phyloP scores from a whole-genome alignment of 768 basidiomycete species.

The Pisolithus orientalis region DNA sequence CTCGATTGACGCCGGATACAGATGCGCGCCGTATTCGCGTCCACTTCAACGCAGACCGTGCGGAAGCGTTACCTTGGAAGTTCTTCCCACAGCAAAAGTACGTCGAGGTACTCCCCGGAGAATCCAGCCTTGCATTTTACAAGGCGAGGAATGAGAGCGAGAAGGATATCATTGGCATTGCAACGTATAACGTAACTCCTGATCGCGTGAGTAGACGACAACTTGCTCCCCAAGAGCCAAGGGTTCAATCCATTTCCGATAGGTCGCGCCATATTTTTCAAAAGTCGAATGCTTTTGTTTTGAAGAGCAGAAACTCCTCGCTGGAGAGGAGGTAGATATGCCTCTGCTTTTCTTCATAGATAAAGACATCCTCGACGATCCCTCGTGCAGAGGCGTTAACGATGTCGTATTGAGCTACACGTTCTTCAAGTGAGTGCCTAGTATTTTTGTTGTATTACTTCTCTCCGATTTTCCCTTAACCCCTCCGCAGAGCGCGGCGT shows the following conservation, averaged over 20 bases:
- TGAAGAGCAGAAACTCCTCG: slow-evolving; percentile 92
- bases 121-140: slow-evolving; percentile 95
- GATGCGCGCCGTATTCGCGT: slow-evolving; percentile 77
- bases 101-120: slow-evolving; percentile 89
- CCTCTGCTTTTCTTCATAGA: slow-evolving; percentile 99
- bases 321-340: slow-evolving; percentile 96
- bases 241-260: not conserved
- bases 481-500: slow-evolving; percentile 62
- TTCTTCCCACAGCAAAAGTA: slow-evolving; percentile 89
- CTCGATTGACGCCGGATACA: slow-evolving; percentile 74
- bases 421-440: slow-evolving; percentile 76
- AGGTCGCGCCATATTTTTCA: slow-evolving; percentile 98
- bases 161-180: slow-evolving; percentile 93
- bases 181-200: slow-evolving; percentile 99
- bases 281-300: slow-evolving; percentile 99
- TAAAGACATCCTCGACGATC: slow-evolving; percentile 93
- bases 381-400: slow-evolving; percentile 76
- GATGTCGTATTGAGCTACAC: slow-evolving; percentile 95
- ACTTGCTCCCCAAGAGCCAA: not conserved
- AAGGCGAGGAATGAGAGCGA: slow-evolving; percentile 81
- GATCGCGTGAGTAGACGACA: slow-evolving; percentile 60
- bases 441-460: not conserved
- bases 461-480: not conserved
- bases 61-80: slow-evolving; percentile 86
- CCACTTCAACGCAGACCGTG: slow-evolving; percentile 90